Evolutionary conservation across 2,329 filamentous ascomycete species (phyloP).

Genomic region (Botrytis sinoallii): DNA sequence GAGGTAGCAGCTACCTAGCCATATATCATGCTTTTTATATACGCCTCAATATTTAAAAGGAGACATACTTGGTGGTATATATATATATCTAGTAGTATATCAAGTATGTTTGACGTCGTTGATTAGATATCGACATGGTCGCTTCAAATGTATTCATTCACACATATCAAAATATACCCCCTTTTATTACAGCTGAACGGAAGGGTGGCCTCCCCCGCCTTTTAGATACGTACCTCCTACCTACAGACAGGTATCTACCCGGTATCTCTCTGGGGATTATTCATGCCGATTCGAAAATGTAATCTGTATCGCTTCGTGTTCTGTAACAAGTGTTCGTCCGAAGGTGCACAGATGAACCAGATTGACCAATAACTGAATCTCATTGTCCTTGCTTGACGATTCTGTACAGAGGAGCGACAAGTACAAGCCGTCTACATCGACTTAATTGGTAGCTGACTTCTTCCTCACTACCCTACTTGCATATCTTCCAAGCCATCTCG

Average conservation of each 20-base stretch:
- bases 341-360: slow-evolving; percentile 7
- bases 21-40: background rate
- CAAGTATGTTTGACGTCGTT: background rate
- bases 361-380: background rate
- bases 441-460: background rate
- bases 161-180: background rate
- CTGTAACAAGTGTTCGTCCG: background rate
- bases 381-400: background rate
- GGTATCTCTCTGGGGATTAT: background rate
- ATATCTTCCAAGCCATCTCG: background rate
- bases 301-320: background rate
- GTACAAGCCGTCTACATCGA: background rate
- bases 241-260: background rate
- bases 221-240: background rate
- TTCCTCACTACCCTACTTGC: background rate
- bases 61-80: too few species aligned
- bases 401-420: background rate
- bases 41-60: background rate
- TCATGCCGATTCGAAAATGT: slow-evolving; percentile 2
- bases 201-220: background rate
- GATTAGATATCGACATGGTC: background rate
- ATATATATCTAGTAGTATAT: too few species aligned
- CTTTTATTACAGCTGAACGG: background rate
- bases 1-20: background rate
- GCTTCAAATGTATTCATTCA: too few species aligned